Base-by-base conservation (phyloP, 495 filamentous ascomycete species). In the Trichocladium antarcticum region DNA sequence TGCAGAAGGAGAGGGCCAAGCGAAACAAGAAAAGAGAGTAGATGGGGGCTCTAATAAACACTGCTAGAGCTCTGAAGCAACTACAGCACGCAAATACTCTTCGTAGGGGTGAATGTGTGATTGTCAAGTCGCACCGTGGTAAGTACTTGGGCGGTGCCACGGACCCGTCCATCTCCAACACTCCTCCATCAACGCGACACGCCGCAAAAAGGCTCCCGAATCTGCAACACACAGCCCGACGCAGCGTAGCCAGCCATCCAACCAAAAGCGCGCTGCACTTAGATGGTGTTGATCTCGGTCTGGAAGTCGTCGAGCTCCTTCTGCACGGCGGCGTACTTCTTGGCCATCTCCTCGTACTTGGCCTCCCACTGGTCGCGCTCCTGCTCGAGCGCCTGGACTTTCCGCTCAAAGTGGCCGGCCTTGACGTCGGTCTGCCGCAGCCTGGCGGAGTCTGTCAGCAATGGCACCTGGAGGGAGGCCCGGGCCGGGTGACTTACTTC, bases 391-490 rank as follows among this genome's bases (percentile, higher is more conserved):
- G 90, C 94, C 66, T 93, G 84, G 54, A 99, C 92, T 74, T 99
- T 96, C 75, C 93, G 93, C 73, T 97, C 93, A 72, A 88, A 95
- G 77, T 99, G 92, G 53, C 90, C 93, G 64, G 92, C 88, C 75
- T 96, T 96, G 71, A 97, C 88, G 68, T 97, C 92, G 68, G 92
- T 96, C 72, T 94, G 89, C 60, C 93, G 88, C 60, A 97, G 86
- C 72, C 92, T 99, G 51, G 1, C 36, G 20, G 37, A 46, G 16
- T 12, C n/a, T 34, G 45, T 42, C 37, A 44, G 44, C 22, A 47
- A 45, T 1, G 11, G 35, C 20, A 9, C 22, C 7, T 32, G 19
- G 34, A 45, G 14, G 17, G n/a, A n/a, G n/a, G 15, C 20, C 0
- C 32, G 12, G 1, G 39, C n/a, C 14, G 17, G 39, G 36, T n/a